Base-by-base conservation (phyloP, 2,329 filamentous ascomycete genomes). In the Ophiostoma australiae region DNA sequence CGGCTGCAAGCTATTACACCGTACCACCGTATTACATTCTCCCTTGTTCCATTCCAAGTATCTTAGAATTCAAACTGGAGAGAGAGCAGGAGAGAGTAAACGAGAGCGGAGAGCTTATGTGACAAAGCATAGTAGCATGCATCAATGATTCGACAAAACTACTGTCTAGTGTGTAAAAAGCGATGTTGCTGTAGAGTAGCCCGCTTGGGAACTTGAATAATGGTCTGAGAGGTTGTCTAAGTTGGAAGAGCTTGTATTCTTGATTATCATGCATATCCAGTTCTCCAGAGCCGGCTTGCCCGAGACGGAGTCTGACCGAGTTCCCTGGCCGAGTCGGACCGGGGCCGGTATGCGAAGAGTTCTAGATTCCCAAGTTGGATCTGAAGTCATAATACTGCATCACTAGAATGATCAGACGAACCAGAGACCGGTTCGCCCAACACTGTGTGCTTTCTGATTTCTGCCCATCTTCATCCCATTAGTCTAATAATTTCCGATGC, bases 1-100 rank as follows among this genome's bases (percentile, higher is more conserved):
- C 61, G 61, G 61, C 61, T 65, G 61, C 61, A 65, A 65, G 61
- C 61, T 65, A 65, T 65, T 65, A 65, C 31, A 65, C 11, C 61
- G 61, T 65, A 65, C 37, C 55, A 61, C 23, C 23, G 55, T 61
- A 33, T 65, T 20, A 17, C 61, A 65, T 37, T 65, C 61, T 65
- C 61, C 61, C 61, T 65, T 65, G 31, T 65, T 65, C 37, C 61
- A 65, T 65, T 65, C 61, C 61, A 65, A 65, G 61, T 20, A 65
- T 20, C 3, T 17, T 13, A 58, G 52, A 3, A 58, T 17, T 11
- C n/a, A 23, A 27, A 58, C 39, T 41, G 39, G 11, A 11, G 37
- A 7, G 35, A 37, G 39, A 5, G 52, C n/a, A n/a, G 27, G 52
- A 27, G 52, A 13, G 52, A 23, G 52, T 58, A 58, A 58, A 58